phyloP scores from a whole-genome alignment of 1,139 yeast species.

The Candida smagusa region DNA sequence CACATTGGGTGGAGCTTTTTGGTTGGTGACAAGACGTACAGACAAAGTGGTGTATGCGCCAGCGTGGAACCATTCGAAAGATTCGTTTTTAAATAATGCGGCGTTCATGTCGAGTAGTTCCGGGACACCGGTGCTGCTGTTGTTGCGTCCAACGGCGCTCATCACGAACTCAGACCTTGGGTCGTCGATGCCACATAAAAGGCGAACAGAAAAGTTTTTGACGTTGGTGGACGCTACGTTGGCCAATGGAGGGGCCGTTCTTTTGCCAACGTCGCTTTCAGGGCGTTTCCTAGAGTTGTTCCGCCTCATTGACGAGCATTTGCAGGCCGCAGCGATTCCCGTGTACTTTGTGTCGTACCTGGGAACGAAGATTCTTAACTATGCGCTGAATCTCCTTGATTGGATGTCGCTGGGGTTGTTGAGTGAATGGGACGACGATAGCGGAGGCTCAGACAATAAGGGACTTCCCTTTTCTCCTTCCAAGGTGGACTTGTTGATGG shows the following conservation, averaged over 20 bases:
- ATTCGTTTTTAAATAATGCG: constrained; percentile 81
- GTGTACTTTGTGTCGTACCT: constrained; percentile 73
- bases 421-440: constrained; percentile 66
- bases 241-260: constrained; percentile 68
- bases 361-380: constrained; percentile 74
- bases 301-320: constrained; percentile 61
- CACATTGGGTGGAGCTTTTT: constrained; percentile 85
- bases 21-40: constrained; percentile 72
- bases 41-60: constrained; percentile 87
- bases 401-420: constrained; percentile 88
- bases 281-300: constrained; percentile 80
- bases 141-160: constrained; percentile 79
- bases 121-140: constrained; percentile 56
- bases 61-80: constrained; percentile 93
- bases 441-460: constrained; percentile 22
- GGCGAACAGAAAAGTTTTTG: constrained; percentile 61
- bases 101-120: constrained; percentile 49
- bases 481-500: constrained; percentile 53
- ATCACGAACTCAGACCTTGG: constrained; percentile 77
- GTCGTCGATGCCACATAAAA: constrained; percentile 60
- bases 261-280: constrained; percentile 82
- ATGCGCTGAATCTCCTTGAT: constrained; percentile 86
- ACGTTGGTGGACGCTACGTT: constrained; percentile 65
- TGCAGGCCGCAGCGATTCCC: constrained; percentile 60
- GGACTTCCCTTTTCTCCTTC: constrained; percentile 75